Conservation (phyloP, 495 filamentous ascomycete species). For the Aspergillus homomorphus region DNA sequence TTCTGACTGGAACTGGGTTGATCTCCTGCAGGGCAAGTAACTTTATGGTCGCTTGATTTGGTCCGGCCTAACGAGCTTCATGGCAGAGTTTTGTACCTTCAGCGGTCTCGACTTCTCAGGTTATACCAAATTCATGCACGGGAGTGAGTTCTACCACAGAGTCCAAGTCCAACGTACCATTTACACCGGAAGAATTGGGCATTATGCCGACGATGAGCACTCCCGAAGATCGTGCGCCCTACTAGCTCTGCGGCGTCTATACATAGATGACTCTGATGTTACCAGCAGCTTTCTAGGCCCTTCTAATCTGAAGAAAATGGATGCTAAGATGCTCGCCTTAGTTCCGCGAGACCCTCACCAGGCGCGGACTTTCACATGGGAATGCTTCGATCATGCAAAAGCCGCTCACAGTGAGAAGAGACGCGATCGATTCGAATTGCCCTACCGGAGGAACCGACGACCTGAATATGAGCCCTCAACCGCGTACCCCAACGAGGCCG, state of each 20-base stretch:
- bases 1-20: constrained; percentile 29
- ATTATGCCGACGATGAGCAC: constrained; percentile 18
- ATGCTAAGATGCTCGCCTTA: constrained; percentile 6
- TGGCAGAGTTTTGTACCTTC: constrained; percentile 25
- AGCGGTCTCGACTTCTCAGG: constrained; percentile 16
- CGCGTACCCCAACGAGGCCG: background rate
- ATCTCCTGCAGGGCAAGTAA: constrained; percentile 30
- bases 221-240: constrained; percentile 33
- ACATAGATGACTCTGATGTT: constrained; percentile 11
- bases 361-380: background rate
- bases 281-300: background rate
- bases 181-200: constrained; percentile 15
- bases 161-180: constrained; percentile 17
- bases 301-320: constrained; percentile 5
- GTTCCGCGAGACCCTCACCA: constrained; percentile 12
- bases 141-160: constrained; percentile 24
- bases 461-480: background rate
- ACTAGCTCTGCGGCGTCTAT: constrained; percentile 23
- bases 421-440: too few species aligned
- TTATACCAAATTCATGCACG: constrained; percentile 21
- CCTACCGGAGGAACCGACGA: background rate
- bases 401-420: background rate
- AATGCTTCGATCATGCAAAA: background rate
- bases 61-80: background rate
- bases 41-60: background rate